Base-by-base conservation (phyloP, 2,329 filamentous ascomycete species). In the Alternaria gaisen region DNA sequence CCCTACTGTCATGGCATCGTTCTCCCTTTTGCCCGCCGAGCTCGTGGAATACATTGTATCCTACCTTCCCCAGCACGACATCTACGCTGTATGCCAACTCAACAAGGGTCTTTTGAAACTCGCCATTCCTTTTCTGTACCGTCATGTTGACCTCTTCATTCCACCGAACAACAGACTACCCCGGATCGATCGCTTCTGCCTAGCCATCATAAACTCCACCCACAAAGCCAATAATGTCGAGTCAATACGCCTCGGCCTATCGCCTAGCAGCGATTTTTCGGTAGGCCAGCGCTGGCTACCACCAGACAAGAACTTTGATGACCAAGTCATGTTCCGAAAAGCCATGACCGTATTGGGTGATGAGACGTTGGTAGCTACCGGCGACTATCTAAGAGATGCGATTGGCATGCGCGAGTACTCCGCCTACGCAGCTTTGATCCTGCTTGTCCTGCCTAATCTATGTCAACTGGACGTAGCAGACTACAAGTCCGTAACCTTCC, bases 121-220 rank as follows among this genome's bases (percentile, higher is more conserved):
- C 16, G 61, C 55, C 16, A 51, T 58, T 10, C 64, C 71, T 2
- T 63, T 67, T 20, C 51, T 76, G 2, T 75, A 75, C 42, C 64
- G 66, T 4, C 59, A 73, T 53, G 61, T 74, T 20, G 65, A 73
- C 55, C 60, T 75, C 4, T 62, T 64, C 14, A 66, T 72, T 28
- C 59, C 52, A 2, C 28, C 9, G 10, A 30, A 1, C 28, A 30
- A 11, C 28, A 30, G 2, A 11, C 11, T 30, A n/a, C 71, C 71
- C 16, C 68, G 67, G 20, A 70, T 75, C 40, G 71, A 74, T 43
- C 48, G 44, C 14, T 70, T 75, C 42, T 72, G 70, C 57, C 61
- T 72, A 30, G 69, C 65, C 28, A 60, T 75, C 18, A 54, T 71
- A 10, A 53, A 61, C 22, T 58, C 71, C 16, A 24, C 32, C 18